phyloP scores from a whole-genome alignment of 441 rosid species.

The Euphorbia schlechtendalii region DNA sequence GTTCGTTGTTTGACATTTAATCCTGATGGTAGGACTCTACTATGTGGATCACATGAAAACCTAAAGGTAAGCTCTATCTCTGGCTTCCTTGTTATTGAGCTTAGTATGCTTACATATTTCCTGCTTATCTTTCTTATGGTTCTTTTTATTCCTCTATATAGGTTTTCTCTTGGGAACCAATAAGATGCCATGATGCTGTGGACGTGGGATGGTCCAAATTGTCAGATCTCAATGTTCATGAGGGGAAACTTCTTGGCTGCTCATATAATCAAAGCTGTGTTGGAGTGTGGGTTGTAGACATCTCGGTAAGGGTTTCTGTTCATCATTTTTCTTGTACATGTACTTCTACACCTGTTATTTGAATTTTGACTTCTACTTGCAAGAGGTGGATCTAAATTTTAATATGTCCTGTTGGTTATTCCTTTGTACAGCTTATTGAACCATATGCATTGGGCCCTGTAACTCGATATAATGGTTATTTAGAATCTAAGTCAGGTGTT shows the following conservation, averaged over 20 bases:
- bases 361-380: slow-evolving; percentile 15
- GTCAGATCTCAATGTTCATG: slow-evolving; percentile 90
- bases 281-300: slow-evolving; percentile 98
- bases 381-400: slow-evolving; percentile 13
- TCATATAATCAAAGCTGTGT: slow-evolving; percentile 97
- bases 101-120: slow-evolving; percentile 4
- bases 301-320: slow-evolving; percentile 53
- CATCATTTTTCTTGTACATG: slow-evolving; percentile 16
- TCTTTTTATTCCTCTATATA: slow-evolving; percentile 21
- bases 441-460: slow-evolving; percentile 46
- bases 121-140: slow-evolving; percentile 9
- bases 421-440: slow-evolving; percentile 52
- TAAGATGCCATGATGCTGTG: slow-evolving; percentile 75
- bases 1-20: slow-evolving; percentile 90
- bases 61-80: slow-evolving; percentile 52
- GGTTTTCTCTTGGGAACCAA: slow-evolving; percentile 99
- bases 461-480: slow-evolving; percentile 39
- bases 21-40: slow-evolving; percentile 92
- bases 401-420: slow-evolving; percentile 19
- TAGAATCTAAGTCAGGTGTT: slow-evolving; percentile 50
- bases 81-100: slow-evolving; percentile 14
- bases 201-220: slow-evolving; percentile 99
- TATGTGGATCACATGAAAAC: slow-evolving; percentile 94
- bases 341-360: slow-evolving; percentile 5
- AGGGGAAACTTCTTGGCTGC: slow-evolving; percentile 99